Percentiles rank a stretch among this genome's conserved stretches.
phyloP scores from a whole-genome alignment of 2,329 filamentous ascomycete genomes.

The Cercospora sp. region DNA sequence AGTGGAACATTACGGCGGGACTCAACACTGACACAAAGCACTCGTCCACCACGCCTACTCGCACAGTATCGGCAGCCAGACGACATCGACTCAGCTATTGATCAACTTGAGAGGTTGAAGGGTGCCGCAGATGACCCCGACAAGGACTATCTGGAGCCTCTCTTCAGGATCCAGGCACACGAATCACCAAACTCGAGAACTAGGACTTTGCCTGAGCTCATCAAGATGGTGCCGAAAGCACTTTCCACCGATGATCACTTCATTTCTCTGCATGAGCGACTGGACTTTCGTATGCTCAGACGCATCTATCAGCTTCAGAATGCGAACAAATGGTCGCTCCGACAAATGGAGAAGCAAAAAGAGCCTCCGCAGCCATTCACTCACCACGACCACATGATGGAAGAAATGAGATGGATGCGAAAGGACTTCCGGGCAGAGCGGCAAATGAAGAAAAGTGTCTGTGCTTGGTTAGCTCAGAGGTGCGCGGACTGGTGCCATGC shows the following conservation, averaged over 20 bases:
- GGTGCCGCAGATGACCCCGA: constrained; percentile 50
- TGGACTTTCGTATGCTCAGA: constrained; percentile 82
- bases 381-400: constrained; percentile 82
- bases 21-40: constrained; percentile 1
- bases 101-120: constrained; percentile 43
- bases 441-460: constrained; percentile 86
- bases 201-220: constrained; percentile 64
- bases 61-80: constrained; percentile 14
- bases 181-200: constrained; percentile 53
- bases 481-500: constrained; percentile 80
- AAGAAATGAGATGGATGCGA: constrained; percentile 97
- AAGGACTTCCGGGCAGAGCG: constrained; percentile 93
- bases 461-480: constrained; percentile 74
- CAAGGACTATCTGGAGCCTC: constrained; percentile 62
- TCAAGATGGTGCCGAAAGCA: constrained; percentile 84
- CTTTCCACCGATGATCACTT: constrained; percentile 82
- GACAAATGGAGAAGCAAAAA: constrained; percentile 79
- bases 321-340: constrained; percentile 85
- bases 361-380: constrained; percentile 76
- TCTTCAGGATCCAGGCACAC: constrained; percentile 60
- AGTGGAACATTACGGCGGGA: not conserved
- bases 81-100: constrained; percentile 21
- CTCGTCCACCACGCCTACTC: constrained; percentile 12
- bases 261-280: constrained; percentile 78
- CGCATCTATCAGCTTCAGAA: constrained; percentile 89